Evolutionary conservation across 768 basidiomycete genomes (phyloP).

Genomic region (Xerocomus potaroensis): DNA sequence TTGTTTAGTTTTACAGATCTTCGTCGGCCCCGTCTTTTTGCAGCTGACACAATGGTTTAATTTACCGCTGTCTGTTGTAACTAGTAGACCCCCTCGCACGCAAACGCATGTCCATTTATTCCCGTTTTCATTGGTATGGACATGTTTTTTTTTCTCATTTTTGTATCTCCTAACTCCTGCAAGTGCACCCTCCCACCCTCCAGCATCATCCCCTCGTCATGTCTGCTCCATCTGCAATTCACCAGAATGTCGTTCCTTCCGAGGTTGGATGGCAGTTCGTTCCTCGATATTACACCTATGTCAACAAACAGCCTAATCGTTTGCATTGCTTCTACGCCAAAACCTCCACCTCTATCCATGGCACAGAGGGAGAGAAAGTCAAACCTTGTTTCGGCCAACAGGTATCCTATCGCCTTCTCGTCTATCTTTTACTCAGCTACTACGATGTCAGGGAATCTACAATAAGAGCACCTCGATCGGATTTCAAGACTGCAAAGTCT

Average conservation of each 20-base stretch:
- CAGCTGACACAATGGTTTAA: conserved; percentile 25
- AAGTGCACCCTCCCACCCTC: neutral
- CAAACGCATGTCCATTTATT: conserved; percentile 33
- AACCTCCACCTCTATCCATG: conserved; percentile 94
- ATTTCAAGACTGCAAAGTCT: conserved; percentile 97
- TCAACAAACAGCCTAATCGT: conserved; percentile 95
- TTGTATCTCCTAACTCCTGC: conserved; percentile 4
- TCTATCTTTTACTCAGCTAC: conserved; percentile 4
- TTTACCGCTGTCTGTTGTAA: conserved; percentile 31
- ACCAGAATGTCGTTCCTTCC: conserved; percentile 74
- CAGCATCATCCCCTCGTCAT: conserved; percentile 34
- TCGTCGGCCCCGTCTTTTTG: conserved; percentile 23
- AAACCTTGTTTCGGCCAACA: conserved; percentile 90
- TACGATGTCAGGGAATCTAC: conserved; percentile 78
- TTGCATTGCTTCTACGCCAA: conserved; percentile 99
- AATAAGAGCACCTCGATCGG: conserved; percentile 91
- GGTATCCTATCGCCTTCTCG: conserved; percentile 45
- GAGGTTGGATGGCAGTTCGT: conserved; percentile 99
- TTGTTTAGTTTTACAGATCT: conserved; percentile 15
- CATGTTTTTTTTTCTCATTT: neutral
- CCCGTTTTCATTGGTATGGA: conserved; percentile 26
- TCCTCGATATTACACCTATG: conserved; percentile 98
- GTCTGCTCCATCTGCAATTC: conserved; percentile 42
- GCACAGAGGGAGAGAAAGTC: conserved; percentile 93
- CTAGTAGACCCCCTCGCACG: conserved; percentile 36